Evolutionary conservation across 352 stramenopile species (phyloP).

Genomic region (Phytophthora palmivora): DNA sequence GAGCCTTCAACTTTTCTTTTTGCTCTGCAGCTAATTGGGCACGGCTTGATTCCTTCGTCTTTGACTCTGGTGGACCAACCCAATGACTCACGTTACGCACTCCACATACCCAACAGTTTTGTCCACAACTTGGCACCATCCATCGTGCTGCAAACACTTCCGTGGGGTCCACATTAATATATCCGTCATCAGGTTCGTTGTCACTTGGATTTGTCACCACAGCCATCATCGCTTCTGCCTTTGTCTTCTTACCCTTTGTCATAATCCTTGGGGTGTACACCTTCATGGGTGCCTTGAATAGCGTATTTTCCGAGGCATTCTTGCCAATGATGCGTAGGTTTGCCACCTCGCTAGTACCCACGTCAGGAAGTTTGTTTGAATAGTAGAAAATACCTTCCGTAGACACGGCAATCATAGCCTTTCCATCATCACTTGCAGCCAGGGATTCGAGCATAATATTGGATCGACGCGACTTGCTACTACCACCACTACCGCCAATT

Average conservation of each 20-base stretch:
- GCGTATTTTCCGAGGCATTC: conserved; percentile 67
- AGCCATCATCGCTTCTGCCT: conserved; percentile 67
- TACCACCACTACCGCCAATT: conserved; percentile 56
- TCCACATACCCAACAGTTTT: conserved; percentile 80
- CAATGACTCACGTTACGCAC: conserved; percentile 79
- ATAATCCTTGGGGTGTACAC: conserved; percentile 58
- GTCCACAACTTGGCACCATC: conserved; percentile 67
- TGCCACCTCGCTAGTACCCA: conserved; percentile 29
- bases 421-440: conserved; percentile 70
- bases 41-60: conserved; percentile 27
- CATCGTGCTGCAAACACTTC: conserved; percentile 70
- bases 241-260: conserved; percentile 15
- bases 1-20: conserved; percentile 23
- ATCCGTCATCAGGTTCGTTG: conserved; percentile 56
- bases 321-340: conserved; percentile 68
- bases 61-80: conserved; percentile 48
- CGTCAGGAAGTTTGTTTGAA: conserved; percentile 47
- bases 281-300: conserved; percentile 79
- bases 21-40: conserved; percentile 19
- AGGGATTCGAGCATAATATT: conserved; percentile 77
- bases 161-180: conserved; percentile 78
- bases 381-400: conserved; percentile 83
- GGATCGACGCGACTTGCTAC: conserved; percentile 71
- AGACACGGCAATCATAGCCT: conserved; percentile 64
- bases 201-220: conserved; percentile 75